Evolutionary conservation across 2,329 filamentous ascomycete species (phyloP).

Genomic region (Drechslerella coelobrocha): DNA sequence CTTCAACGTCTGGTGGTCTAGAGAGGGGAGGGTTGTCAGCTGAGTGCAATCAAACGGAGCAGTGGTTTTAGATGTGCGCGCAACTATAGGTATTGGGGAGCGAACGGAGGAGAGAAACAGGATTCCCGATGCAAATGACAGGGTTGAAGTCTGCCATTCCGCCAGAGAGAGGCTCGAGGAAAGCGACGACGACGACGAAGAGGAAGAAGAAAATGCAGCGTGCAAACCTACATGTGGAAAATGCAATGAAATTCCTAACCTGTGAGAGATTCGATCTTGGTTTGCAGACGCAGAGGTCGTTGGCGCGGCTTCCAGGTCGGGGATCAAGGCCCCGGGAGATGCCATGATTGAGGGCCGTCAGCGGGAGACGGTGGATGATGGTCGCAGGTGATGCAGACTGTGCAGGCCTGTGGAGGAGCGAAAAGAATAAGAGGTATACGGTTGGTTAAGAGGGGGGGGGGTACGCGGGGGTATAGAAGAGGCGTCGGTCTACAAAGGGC

Average conservation of each 20-base stretch:
- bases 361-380: not conserved
- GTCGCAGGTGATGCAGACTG: too few relatives aligned
- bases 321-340: slow-evolving; percentile 26
- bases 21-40: slow-evolving; percentile 8
- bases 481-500: too few relatives aligned
- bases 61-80: slow-evolving; percentile 12
- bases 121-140: slow-evolving; percentile 6
- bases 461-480: too few relatives aligned
- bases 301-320: slow-evolving; percentile 42
- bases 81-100: not conserved
- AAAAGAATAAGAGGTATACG: too few relatives aligned
- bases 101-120: not conserved
- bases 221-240: slow-evolving; percentile 50
- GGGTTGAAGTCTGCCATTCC: not conserved
- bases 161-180: not conserved
- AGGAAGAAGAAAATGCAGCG: slow-evolving; percentile 18
- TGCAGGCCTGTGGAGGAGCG: too few relatives aligned
- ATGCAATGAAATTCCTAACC: slow-evolving; percentile 51
- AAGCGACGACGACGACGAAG: slow-evolving; percentile 1
- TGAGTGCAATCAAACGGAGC: slow-evolving; percentile 3
- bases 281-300: slow-evolving; percentile 12
- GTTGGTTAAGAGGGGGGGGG: too few relatives aligned
- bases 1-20: slow-evolving; percentile 21
- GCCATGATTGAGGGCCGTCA: slow-evolving; percentile 6
- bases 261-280: slow-evolving; percentile 37